Conservation (phyloP, 2,329 filamentous ascomycete genomes). For the Pestalotiopsis fici region DNA sequence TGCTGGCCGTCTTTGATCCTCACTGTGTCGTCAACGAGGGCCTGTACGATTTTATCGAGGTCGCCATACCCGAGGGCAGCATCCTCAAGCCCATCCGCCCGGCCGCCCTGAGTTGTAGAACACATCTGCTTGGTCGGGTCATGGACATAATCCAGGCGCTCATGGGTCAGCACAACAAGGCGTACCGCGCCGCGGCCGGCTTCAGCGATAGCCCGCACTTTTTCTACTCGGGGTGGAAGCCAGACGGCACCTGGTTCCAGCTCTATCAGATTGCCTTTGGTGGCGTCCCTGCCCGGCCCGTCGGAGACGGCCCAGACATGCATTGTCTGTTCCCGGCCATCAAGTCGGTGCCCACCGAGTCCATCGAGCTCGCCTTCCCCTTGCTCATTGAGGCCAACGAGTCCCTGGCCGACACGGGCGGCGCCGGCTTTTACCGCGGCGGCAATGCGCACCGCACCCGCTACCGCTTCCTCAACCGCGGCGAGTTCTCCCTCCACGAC, state of each 20-base stretch:
- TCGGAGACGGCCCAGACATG: conserved; percentile 49
- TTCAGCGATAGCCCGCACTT: conserved; percentile 52
- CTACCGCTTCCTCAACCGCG: conserved; percentile 45
- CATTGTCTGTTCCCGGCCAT: conserved; percentile 52
- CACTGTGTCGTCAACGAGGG: conserved; percentile 51
- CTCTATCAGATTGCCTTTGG: conserved; percentile 53
- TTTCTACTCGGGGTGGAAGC: conserved; percentile 51
- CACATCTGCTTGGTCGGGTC: conserved; percentile 46
- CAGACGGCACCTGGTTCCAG: conserved; percentile 39
- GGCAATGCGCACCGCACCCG: conserved; percentile 49
- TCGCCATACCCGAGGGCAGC: conserved; percentile 43
- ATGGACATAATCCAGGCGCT: conserved; percentile 52
- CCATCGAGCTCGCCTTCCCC: conserved; percentile 47
- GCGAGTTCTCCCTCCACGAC: conserved; percentile 48
- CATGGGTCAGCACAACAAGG: conserved; percentile 45
- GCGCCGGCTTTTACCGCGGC: conserved; percentile 45
- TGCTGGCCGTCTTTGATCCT: conserved; percentile 49
- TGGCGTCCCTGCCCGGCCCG: conserved; percentile 46
- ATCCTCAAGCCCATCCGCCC: conserved; percentile 47
- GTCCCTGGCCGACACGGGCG: conserved; percentile 47
- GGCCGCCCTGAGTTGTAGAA: conserved; percentile 46
- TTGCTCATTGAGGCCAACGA: conserved; percentile 49
- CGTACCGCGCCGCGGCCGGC: conserved; percentile 47
- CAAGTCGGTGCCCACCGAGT: conserved; percentile 50
- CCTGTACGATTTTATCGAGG: conserved; percentile 49